Evolutionary conservation across 495 filamentous ascomycete species (phyloP), one percentile per base, ranked within the genome.

Genomic region (Glarea lozoyensis): DNA sequence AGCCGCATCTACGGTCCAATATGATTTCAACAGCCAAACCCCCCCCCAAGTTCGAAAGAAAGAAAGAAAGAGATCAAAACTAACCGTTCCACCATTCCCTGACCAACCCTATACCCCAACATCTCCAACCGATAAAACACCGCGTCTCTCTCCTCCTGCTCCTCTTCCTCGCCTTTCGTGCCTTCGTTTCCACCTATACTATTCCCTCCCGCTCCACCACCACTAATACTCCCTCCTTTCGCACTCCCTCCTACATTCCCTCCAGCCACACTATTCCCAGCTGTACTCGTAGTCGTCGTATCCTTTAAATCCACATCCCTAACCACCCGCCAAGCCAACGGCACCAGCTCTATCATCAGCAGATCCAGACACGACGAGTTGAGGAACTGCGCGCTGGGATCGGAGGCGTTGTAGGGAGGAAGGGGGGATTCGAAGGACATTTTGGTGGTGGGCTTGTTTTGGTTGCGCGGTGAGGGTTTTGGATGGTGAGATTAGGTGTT

Each of bases 271-370:
- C 30, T 46, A 56, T 23, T 35, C 40, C 38, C 12, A 29, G 17
- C 13, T 13, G 22, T 2, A n/a, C 20, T 18, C 45, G 24, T 17
- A 33, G 57, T 45, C 60, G 49, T 39, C 54, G 46, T 6, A 16
- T 24, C 6, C 2, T 57, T 50, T 20, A 56, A 52, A 39, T 73
- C 69, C 5, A 81, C 62, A 48, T 82, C 68, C 55, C 68, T 63
- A 10, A 78, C 73, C 22, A 97, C 61, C 40, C 92, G 77, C 60
- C 92, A 87, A 2, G 93, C 85, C 76, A 95, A 82, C 33, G 92
- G 92, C 19, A 98, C 92, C 38, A 98, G 72, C 66, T 98, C 92
- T 54, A 98, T 96, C 47, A 98, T 73, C 11, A 98, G 78, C 47
- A 98, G 79, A 57, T 98, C 92, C 43, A 97, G 76, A 49, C 82